Evolutionary conservation across 495 filamentous ascomycete genomes (phyloP).

Genomic region (Annulohypoxylon stygium): DNA sequence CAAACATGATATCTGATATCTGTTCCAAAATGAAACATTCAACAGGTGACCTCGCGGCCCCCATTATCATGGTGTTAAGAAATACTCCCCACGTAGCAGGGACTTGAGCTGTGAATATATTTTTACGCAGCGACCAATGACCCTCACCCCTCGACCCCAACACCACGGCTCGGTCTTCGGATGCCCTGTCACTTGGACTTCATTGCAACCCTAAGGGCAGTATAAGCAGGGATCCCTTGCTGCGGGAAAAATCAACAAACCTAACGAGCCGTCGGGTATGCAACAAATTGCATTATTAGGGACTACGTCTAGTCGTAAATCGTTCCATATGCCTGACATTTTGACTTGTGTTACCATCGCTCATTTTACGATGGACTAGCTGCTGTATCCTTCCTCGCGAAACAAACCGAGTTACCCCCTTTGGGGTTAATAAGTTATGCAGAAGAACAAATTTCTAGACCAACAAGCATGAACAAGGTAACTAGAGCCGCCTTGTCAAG

Average conservation of each 20-base stretch:
- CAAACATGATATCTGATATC: not conserved
- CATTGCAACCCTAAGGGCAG: slow-evolving; percentile 34
- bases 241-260: slow-evolving; percentile 27
- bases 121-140: slow-evolving; percentile 6
- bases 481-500: slow-evolving; percentile 8
- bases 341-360: not conserved
- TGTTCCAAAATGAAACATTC: not conserved
- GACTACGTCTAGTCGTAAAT: slow-evolving; percentile 3
- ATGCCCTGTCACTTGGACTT: slow-evolving; percentile 18
- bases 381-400: not conserved
- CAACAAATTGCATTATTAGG: not conserved
- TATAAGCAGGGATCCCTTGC: slow-evolving; percentile 35
- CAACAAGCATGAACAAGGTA: slow-evolving; percentile 15
- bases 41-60: not conserved
- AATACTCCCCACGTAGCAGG: not conserved
- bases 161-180: slow-evolving; percentile 12
- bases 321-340: slow-evolving; percentile 18
- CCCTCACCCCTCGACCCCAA: not conserved
- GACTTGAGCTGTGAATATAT: slow-evolving; percentile 15
- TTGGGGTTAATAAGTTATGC: slow-evolving; percentile 15
- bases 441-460: slow-evolving; percentile 9
- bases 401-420: not conserved
- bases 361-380: not conserved
- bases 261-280: slow-evolving; percentile 23
- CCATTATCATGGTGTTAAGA: not conserved